A percentile compares a stretch with the other conserved stretches of the same genome.
Evolutionary conservation across 2,329 filamentous ascomycete genomes (phyloP).

Genomic region (Fusarium fracticaudum): DNA sequence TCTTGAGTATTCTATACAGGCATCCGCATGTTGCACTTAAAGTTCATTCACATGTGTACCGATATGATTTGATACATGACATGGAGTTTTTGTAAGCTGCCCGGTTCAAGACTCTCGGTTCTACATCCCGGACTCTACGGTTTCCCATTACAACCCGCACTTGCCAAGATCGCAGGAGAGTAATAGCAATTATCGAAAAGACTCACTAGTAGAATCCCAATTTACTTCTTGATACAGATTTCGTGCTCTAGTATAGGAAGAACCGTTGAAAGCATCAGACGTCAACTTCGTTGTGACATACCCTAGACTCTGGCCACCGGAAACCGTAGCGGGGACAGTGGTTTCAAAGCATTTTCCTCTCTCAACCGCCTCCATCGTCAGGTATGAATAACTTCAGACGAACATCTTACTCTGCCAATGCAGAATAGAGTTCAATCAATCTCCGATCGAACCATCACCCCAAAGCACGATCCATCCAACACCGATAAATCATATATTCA

Average conservation of each 20-base stretch:
- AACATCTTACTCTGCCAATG: not conserved
- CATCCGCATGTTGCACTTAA: accelerated
- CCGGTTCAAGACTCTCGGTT: too few relatives aligned
- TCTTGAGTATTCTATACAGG: accelerated
- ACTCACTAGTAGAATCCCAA: not conserved
- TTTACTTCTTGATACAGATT: accelerated
- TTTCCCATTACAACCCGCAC: too few relatives aligned
- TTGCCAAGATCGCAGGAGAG: accelerated
- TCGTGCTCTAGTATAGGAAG: not conserved
- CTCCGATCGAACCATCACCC: not conserved
- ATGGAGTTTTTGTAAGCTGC: not conserved
- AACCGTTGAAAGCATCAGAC: not conserved
- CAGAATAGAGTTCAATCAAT: not conserved
- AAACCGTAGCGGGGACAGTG: not conserved
- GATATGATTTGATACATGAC: not conserved
- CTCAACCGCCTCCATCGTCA: not conserved
- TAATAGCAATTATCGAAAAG: accelerated
- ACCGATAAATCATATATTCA: not conserved
- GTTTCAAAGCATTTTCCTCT: not conserved
- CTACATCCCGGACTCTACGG: too few relatives aligned
- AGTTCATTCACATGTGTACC: accelerated
- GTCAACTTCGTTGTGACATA: not conserved
- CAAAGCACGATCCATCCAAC: too few relatives aligned
- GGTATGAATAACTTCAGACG: not conserved
- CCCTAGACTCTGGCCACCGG: not conserved